Evolutionary conservation across 371 early-diverging fungal species (phyloP), one percentile per base, ranked within the genome.

Genomic region (Chytridiales sp.): DNA sequence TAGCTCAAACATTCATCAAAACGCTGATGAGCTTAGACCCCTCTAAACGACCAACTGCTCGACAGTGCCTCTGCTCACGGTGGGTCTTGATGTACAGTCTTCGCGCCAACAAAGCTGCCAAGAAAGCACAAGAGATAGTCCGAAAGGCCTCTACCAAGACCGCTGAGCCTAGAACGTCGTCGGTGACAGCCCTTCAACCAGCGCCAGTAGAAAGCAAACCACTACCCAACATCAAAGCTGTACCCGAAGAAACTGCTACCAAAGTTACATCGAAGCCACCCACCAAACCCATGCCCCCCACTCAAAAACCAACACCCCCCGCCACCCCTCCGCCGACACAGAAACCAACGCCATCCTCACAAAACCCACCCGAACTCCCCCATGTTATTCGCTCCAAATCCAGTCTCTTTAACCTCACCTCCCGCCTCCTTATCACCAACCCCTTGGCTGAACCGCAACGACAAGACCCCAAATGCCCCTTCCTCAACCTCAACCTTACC

Each of bases 1-100:
- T 55, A 70, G 76, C 68, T n/a, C 64, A 73, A 55, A 61, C 59
- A n/a, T 76, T 76, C 47, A 51, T 76, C 48, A 62, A 40, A 24
- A 15, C 39, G 11, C 55, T 65, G 4, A 55, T 74, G 51, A 51
- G 40, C 9, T 38, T 70, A 2, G 49, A 71, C 53, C 74, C 74
- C 9, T 27, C 19, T 8, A 58, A 50, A 13, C 70, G 74, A 13
- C 71, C 69, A 0, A 63, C 70, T 1, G 74, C 74, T 6, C 36
- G 52, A 13, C 63, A 63, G 43, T 9, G 64, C 68, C 36, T 60
- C 65, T 24, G n/a, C n/a, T n/a, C n/a, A n/a, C n/a, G n/a, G 13
- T 73, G 73, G 73, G 41, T 73, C 44, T 35, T 58, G 47, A 55
- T 63, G 40, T 59, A 67, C 58, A 30, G 60, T 39, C 26, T 19